Base-by-base conservation (phyloP, 139 green algal species). In the Auxenochlorella protothecoides region DNA sequence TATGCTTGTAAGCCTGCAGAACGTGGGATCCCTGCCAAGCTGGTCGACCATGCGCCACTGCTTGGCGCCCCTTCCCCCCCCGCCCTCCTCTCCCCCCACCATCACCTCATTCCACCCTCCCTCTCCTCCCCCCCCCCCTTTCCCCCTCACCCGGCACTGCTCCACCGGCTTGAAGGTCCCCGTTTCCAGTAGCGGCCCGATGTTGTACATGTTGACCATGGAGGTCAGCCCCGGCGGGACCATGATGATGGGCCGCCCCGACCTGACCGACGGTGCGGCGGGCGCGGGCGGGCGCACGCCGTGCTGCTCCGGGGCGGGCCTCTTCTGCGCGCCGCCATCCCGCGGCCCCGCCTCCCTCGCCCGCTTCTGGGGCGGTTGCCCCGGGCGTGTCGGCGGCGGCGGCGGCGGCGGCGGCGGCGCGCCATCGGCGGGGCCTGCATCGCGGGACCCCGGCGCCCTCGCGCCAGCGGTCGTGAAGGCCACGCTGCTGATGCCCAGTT, bases 131-230 rank as follows among this genome's bases (percentile, higher is more conserved):
- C 27, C 27, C 27, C 27, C 27, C 27, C 27, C 27, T 44, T 44
- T 44, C 27, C 59, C 59, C 11, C 71, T 44, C 72, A 77, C 72
- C 66, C 68, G 72, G 52, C 53, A 65, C 68, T 79, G 57, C 57
- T 89, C 66, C 9, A 62, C 59, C 1, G 73, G 70, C n/a, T 65
- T 60, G 76, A 80, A 90, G n/a, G 51, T 16, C 8, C 85, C 83
- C 10, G 79, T 51, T 73, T 91, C 83, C 65, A 90, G 70, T 16
- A 90, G 87, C 3, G 60, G 15, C 59, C 12, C 54, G 14, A 71
- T 72, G 62, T 91, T 91, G 84, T 80, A 88, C 72, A 88, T 92
- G 67, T 86, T 91, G 57, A 91, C 55, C 55, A 87, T 63, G 4
- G 86, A 74, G 53, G 74, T 79, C 10, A 78, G 61, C n/a, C 71